Conservation (phyloP, 106 monocot genomes). For the Agapanthus africanus region DNA sequence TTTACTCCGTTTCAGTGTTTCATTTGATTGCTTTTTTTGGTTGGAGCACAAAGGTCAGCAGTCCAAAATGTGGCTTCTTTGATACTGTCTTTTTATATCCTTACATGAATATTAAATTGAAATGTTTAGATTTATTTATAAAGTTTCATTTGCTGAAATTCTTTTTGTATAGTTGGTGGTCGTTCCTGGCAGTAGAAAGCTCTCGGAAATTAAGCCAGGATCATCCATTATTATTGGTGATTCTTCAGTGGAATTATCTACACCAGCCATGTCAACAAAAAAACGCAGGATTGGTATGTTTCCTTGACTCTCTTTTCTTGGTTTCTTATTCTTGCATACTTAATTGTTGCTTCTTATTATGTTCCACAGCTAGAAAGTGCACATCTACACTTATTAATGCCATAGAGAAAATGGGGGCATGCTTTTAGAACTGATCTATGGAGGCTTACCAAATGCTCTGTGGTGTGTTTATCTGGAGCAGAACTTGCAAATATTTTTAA, state of each 20-base stretch:
- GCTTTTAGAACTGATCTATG: constrained; percentile 45
- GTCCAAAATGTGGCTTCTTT: not conserved
- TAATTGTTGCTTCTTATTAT: too few species aligned
- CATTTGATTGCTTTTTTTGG: not conserved
- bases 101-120: not conserved
- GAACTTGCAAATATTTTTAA: not conserved
- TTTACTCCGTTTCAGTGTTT: not conserved
- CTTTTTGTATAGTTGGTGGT: constrained; percentile 31
- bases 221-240: constrained; percentile 40
- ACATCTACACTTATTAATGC: constrained; percentile 31
- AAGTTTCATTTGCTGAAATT: not conserved
- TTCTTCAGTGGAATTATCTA: constrained; percentile 8
- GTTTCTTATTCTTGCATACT: constrained; percentile 1
- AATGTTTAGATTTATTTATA: not conserved
- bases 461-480: constrained; percentile 25
- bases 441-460: constrained; percentile 23
- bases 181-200: constrained; percentile 26
- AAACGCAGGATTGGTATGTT: constrained; percentile 15
- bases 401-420: constrained; percentile 29
- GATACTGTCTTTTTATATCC: not conserved
- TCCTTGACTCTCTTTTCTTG: not conserved
- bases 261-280: constrained; percentile 8
- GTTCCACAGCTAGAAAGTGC: constrained; percentile 34
- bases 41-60: not conserved
- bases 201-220: constrained; percentile 8